phyloP scores from a whole-genome alignment of 768 basidiomycete species.

The Flagelloscypha sp. region DNA sequence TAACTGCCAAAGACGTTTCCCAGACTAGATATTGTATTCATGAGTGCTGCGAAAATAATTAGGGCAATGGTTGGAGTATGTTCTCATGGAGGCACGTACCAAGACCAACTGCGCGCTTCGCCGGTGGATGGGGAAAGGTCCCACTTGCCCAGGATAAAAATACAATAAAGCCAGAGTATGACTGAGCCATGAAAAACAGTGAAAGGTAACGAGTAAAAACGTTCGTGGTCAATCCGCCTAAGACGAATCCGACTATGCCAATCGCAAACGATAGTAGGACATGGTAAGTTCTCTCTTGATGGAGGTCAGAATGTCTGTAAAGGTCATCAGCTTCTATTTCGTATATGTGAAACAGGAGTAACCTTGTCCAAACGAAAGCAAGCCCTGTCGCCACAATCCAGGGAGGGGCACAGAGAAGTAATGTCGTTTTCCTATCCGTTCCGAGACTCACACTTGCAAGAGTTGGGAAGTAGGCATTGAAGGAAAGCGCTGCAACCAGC shows the following conservation, averaged over 20 bases:
- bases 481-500: conserved; percentile 57
- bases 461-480: conserved; percentile 78
- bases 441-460: conserved; percentile 65
- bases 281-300: conserved; percentile 71
- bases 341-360: background rate
- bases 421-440: conserved; percentile 52
- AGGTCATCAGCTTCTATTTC: conserved; percentile 3
- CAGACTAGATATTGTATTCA: conserved; percentile 75
- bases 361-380: conserved; percentile 49
- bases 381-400: conserved; percentile 58
- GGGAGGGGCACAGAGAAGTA: conserved; percentile 78
- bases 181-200: conserved; percentile 76
- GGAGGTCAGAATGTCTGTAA: conserved; percentile 65
- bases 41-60: too few relatives aligned
- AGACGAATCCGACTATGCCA: conserved; percentile 66
- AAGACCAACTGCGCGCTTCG: conserved; percentile 77
- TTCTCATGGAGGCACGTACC: too few relatives aligned
- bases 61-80: too few relatives aligned
- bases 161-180: conserved; percentile 62
- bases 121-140: conserved; percentile 62
- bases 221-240: conserved; percentile 66
- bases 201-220: conserved; percentile 62
- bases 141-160: conserved; percentile 45
- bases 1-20: conserved; percentile 80
- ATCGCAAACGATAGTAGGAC: conserved; percentile 45